Conservation (phyloP, 768 basidiomycete species). For the Xerocomus brunneocitrinus region DNA sequence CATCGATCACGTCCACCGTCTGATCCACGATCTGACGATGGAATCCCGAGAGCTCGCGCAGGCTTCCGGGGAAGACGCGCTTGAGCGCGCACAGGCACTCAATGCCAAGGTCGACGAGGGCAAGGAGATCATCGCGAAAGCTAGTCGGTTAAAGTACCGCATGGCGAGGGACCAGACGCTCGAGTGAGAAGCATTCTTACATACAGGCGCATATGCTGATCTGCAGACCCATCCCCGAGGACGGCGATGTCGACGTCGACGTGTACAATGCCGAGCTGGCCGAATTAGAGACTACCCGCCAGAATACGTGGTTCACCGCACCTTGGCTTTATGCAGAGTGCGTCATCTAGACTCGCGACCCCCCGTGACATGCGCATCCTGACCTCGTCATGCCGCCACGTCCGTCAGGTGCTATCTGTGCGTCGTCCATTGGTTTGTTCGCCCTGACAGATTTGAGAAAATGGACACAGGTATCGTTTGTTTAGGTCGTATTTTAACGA, state of each 20-base stretch:
- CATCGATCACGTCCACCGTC: conserved; percentile 69
- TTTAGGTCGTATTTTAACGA: conserved; percentile 67
- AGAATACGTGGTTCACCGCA: conserved; percentile 83
- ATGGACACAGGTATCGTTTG: conserved; percentile 65
- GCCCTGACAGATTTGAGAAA: neutral
- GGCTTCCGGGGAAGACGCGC: neutral
- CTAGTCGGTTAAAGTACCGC: conserved; percentile 80
- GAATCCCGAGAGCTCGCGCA: conserved; percentile 25
- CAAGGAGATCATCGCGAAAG: conserved; percentile 65
- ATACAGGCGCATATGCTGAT: neutral
- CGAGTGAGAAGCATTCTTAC: conserved; percentile 42
- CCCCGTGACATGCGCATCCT: neutral
- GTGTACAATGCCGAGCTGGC: conserved; percentile 76
- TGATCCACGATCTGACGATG: conserved; percentile 59
- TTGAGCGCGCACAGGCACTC: conserved; percentile 21
- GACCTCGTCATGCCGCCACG: neutral
- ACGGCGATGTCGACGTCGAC: conserved; percentile 65
- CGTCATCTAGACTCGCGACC: conserved; percentile 22
- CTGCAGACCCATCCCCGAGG: conserved; percentile 62
- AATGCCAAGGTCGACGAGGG: conserved; percentile 64
- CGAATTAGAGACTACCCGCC: conserved; percentile 39
- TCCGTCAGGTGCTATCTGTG: conserved; percentile 66
- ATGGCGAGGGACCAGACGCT: conserved; percentile 75
- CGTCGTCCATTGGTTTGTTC: conserved; percentile 18
- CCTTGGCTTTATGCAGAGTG: conserved; percentile 98